Evolutionary conservation across 805 yeast species (phyloP).

Genomic region (Lachancea sp.): DNA sequence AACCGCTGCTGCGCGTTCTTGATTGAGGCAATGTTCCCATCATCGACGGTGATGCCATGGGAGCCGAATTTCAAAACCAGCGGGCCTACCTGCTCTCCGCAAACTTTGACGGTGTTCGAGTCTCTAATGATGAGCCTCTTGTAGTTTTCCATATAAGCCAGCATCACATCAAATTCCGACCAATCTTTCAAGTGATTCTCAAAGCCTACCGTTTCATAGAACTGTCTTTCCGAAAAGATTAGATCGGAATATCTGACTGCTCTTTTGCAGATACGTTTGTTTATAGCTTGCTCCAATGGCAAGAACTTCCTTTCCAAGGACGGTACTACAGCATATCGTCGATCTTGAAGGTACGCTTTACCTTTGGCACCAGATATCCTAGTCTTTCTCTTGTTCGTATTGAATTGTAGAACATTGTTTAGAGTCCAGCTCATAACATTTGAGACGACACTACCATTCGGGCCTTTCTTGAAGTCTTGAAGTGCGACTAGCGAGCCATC

Average conservation of each 20-base stretch:
- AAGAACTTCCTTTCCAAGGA: conserved; percentile 13
- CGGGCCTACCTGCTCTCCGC: conserved; percentile 15
- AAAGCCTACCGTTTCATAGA: conserved; percentile 14
- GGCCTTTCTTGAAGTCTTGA: conserved; percentile 16
- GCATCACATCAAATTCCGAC: conserved; percentile 14
- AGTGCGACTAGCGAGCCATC: conserved; percentile 28
- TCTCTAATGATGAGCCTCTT: conserved; percentile 13
- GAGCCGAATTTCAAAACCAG: conserved; percentile 13
- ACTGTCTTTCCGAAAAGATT: conserved; percentile 17
- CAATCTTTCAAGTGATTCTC: conserved; percentile 9
- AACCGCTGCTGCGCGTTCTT: conserved; percentile 23
- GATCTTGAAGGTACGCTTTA: conserved; percentile 18
- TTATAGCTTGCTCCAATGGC: conserved; percentile 11
- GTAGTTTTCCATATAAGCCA: conserved; percentile 18
- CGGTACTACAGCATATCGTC: conserved; percentile 14
- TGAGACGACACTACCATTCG: neutral
- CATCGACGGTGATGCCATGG: conserved; percentile 30
- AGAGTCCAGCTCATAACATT: conserved; percentile 8
- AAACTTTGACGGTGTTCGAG: conserved; percentile 18
- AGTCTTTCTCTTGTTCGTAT: neutral
- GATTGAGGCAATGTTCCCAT: conserved; percentile 31
- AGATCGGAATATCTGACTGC: conserved; percentile 23
- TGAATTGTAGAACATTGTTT: neutral
- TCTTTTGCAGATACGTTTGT: conserved; percentile 12
- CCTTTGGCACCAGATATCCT: conserved; percentile 8